Percentiles rank a stretch among this genome's conserved stretches.
These are phyloP conservation scores for Termitomyces sp. DNA, from an alignment of 768 basidiomycete genomes.

Conservation along the genomic window DNA sequence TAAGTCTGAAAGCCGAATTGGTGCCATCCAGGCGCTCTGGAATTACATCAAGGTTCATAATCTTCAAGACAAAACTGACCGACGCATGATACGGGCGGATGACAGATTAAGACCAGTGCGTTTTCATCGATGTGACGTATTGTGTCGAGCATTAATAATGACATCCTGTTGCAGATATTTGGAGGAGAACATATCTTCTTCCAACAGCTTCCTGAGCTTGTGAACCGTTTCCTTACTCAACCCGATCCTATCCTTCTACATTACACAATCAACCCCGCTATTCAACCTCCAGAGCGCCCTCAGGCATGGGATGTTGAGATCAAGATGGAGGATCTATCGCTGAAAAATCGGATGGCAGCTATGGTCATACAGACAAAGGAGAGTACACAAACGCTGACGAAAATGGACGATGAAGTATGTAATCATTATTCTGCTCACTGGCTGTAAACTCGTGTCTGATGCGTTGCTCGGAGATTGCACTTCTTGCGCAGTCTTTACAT, in stretches of 20 bases:
- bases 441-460: neutral
- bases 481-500: conserved; percentile 78
- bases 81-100: conserved; percentile 65
- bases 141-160: neutral
- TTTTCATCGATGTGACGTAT: neutral
- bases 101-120: conserved; percentile 60
- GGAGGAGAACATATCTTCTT: conserved; percentile 66
- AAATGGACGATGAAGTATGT: conserved; percentile 83
- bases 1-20: conserved; percentile 80
- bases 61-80: conserved; percentile 78
- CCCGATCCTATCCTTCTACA: conserved; percentile 80
- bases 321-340: conserved; percentile 73
- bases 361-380: conserved; percentile 67
- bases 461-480: conserved; percentile 54
- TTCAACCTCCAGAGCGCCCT: conserved; percentile 61
- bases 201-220: conserved; percentile 77
- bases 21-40: conserved; percentile 82
- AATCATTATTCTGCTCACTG: neutral
- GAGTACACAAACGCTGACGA: conserved; percentile 56
- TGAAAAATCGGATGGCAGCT: conserved; percentile 75
- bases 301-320: conserved; percentile 86
- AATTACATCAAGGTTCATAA: conserved; percentile 85
- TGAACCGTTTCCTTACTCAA: conserved; percentile 72
- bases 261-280: conserved; percentile 63
- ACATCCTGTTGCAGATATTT: conserved; percentile 48